Base-by-base conservation (phyloP, 768 basidiomycete species). In the Lentinula aciculospora region DNA sequence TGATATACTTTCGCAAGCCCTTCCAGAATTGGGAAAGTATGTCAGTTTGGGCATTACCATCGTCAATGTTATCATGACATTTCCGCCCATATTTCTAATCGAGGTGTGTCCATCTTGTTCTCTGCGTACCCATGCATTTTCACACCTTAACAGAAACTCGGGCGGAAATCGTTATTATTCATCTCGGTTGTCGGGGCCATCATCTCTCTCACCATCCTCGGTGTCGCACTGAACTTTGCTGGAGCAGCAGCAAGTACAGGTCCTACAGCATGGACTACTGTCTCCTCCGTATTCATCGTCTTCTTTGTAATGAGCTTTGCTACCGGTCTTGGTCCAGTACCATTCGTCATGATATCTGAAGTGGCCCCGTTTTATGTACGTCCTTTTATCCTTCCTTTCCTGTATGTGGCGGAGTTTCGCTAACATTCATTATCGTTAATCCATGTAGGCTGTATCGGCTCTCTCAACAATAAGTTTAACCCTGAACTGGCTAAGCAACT, bases 271-370 rank as follows among this genome's bases (percentile, higher is more conserved):
- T 71, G 78, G 62, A 79, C 81, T 23, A 72, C 77, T 15, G 63
- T 93, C 19, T 82, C 89, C 12, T 92, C 89, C 59, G 66, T 89
- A 28, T 82, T 88, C 2, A 90, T 94, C 56, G 68, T 90, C 44
- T 77, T 81, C 3, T 95, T 96, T 67, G 85, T 95, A 36, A 90
- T 86, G 92, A 89, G 66, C 50, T 98, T 95, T 70, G 91, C 94
- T 1, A 72, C 89, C 32, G 96, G 95, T 2, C 78, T 98, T 17
- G 96, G 96, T 1, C 94, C 96, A 1, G 74, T 98, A 32, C 95
- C 96, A 0, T 98, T 94, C 66, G 84, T 98, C 37, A 86, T 98
- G 69, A 85, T 96, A 31, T 85, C 94, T 15, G 94, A 98, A 66
- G 84, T 97, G 21, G 88, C 94, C 2, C 93, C 93, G 1, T 70